Base-by-base conservation (phyloP, 2,329 filamentous ascomycete species). In the Neurospora sp. region DNA sequence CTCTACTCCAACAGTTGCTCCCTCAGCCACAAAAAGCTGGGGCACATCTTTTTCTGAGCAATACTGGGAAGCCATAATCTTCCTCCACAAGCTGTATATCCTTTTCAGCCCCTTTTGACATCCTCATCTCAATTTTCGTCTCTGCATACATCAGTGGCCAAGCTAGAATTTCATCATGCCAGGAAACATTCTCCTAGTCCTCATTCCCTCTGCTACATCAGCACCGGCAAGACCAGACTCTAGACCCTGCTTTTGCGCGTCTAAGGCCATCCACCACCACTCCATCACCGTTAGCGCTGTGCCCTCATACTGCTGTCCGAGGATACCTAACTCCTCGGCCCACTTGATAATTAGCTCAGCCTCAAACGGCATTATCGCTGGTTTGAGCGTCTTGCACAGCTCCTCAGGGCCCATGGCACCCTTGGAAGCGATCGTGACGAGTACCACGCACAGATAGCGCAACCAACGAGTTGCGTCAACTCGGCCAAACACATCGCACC, bases 401-500 rank as follows among this genome's bases (percentile, higher is more conserved):
- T 84, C 85, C 11, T 80, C 76, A 0, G 85, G 79, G 2, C 82
- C 84, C 73, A 87, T 81, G 0, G 88, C 86, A 0, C 90, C 87
- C 70, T 90, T 83, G 19, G 87, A 88, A 0, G 89, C 87, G 40
- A 91, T 79, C 38, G 86, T 81, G 72, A 91, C 88, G 40, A 89
- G 81, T 2, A 92, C 83, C 5, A 88, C 85, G 4, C 86, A 84
- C 4, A 93, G 77, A 11, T 90, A 83, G 72, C 88, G 85, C 69
- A 86, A 84, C 90, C 91, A 93, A 69, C 89, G 84, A 0, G 81
- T 79, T n/a, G 78, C 78, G 71, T 92, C 84, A 0, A 86, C 75
- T 6, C 84, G 81, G 8, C 87, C 89, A 71, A 90, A 87, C 71
- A 93, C 88, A 77, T 91, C 89, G 68, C 88, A 86, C 91, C 91